Conservation (phyloP, 108 stramenopile genomes). For the Cyclotella sp. region DNA sequence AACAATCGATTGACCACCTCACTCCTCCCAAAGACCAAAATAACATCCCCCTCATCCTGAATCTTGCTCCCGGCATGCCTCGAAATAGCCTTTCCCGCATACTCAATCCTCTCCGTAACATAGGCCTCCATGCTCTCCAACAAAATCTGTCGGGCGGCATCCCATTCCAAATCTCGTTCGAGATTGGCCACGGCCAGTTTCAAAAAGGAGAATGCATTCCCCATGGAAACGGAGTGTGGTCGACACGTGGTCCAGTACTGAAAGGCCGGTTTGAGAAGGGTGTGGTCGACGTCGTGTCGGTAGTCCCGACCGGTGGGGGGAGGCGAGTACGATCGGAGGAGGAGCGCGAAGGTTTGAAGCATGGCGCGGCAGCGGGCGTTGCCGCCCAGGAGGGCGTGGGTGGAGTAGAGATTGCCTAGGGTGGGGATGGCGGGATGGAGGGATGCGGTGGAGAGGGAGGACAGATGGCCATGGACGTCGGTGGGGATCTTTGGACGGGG, state of each 20-base stretch:
- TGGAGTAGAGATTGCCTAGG: slow-evolving; percentile 84
- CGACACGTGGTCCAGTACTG: slow-evolving; percentile 92
- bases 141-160: slow-evolving; percentile 78
- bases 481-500: slow-evolving; percentile 60
- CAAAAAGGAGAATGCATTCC: slow-evolving; percentile 94
- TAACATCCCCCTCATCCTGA: slow-evolving; percentile 86
- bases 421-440: slow-evolving; percentile 88
- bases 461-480: slow-evolving; percentile 31
- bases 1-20: slow-evolving; percentile 73
- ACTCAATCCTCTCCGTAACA: slow-evolving; percentile 86
- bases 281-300: slow-evolving; percentile 82
- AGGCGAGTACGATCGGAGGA: slow-evolving; percentile 71
- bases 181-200: slow-evolving; percentile 86
- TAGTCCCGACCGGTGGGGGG: slow-evolving; percentile 61
- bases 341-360: slow-evolving; percentile 80
- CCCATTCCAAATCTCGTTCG: slow-evolving; percentile 82
- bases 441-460: slow-evolving; percentile 23
- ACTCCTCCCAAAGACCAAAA: slow-evolving; percentile 91
- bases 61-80: slow-evolving; percentile 83
- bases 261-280: slow-evolving; percentile 90
- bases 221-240: slow-evolving; percentile 95
- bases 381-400: slow-evolving; percentile 83
- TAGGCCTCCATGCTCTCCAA: slow-evolving; percentile 88
- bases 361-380: slow-evolving; percentile 92
- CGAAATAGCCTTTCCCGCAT: slow-evolving; percentile 91